These are phyloP conservation scores for Lasiodiplodia sp. DNA, from an alignment of 2,329 filamentous ascomycete species.

Conservation along the genomic window DNA sequence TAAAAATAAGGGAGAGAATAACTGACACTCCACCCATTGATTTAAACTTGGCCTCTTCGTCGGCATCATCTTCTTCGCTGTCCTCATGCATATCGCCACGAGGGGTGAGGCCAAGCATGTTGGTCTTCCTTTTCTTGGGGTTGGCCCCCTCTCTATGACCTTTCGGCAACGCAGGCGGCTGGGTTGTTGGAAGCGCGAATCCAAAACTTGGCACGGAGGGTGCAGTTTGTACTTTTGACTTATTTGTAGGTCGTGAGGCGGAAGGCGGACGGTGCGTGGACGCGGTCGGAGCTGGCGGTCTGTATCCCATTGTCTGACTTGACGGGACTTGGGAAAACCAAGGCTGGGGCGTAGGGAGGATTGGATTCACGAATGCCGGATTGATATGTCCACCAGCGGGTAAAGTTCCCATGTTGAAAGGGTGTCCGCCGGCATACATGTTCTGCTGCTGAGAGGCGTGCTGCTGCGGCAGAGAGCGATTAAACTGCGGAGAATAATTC, in stretches of 20 bases:
- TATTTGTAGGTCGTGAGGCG: not conserved
- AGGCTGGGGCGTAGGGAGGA: not conserved
- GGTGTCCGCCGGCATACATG: not conserved
- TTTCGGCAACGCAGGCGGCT: not conserved
- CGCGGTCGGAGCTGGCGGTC: not conserved
- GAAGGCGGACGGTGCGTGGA: not conserved
- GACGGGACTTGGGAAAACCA: conserved; percentile 3
- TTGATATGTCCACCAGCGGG: conserved; percentile 33
- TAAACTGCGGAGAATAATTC: not conserved
- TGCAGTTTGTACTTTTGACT: conserved; percentile 31
- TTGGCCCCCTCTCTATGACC: conserved; percentile 15
- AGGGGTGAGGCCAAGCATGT: conserved; percentile 75
- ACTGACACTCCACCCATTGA: conserved; percentile 62
- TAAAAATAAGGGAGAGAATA: conserved; percentile 34
- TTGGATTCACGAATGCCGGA: conserved; percentile 32
- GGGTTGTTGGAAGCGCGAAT: conserved; percentile 39
- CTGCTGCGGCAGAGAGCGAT: conserved; percentile 10
- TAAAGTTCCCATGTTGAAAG: conserved; percentile 1
- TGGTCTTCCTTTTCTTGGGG: conserved; percentile 76
- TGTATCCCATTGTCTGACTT: not conserved
- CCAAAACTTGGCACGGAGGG: conserved; percentile 48
- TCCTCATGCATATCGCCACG: conserved; percentile 55
- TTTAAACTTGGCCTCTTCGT: conserved; percentile 67
- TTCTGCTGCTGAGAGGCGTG: not conserved
- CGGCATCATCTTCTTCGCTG: conserved; percentile 71